These are phyloP conservation scores for Ustilago nuda DNA, from an alignment of 1,284 basidiomycete genomes.

Conservation along the genomic window DNA sequence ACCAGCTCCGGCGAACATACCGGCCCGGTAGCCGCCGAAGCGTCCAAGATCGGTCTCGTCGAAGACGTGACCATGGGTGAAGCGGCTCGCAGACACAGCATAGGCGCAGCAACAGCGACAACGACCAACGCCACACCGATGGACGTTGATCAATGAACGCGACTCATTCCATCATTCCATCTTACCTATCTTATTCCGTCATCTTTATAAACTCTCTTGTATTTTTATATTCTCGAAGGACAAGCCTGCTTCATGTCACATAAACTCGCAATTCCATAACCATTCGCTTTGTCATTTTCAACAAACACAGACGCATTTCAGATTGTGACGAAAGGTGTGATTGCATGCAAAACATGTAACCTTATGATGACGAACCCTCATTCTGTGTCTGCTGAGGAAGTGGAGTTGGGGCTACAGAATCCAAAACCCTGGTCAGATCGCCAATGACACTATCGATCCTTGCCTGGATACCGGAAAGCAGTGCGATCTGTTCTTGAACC, in stretches of 20 bases:
- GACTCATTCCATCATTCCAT: not conserved
- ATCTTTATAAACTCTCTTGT: constrained; percentile 8
- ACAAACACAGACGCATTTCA: not conserved
- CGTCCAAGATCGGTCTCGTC: not conserved
- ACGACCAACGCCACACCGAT: constrained; percentile 15
- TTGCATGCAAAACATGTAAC: not conserved
- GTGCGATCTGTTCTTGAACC: constrained; percentile 18
- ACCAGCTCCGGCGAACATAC: not conserved
- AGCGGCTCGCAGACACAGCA: constrained; percentile 1
- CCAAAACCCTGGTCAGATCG: constrained; percentile 23
- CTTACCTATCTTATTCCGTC: not conserved
- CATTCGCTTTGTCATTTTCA: not conserved
- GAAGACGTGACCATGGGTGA: constrained; percentile 16
- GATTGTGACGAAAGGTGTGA: not conserved
- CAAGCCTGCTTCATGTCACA: constrained; percentile 25
- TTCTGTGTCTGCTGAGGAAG: not conserved
- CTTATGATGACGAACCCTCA: not conserved
- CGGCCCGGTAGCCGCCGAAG: not conserved
- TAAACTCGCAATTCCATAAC: constrained; percentile 1
- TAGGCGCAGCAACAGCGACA: not conserved
- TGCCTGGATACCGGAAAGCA: constrained; percentile 19
- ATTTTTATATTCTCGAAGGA: constrained; percentile 27
- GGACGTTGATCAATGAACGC: constrained; percentile 24
- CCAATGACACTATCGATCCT: constrained; percentile 25
- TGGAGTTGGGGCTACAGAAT: constrained; percentile 6